Base-by-base conservation (phyloP, 2,329 filamentous ascomycete genomes). In the Pezizomycotina sp. region DNA sequence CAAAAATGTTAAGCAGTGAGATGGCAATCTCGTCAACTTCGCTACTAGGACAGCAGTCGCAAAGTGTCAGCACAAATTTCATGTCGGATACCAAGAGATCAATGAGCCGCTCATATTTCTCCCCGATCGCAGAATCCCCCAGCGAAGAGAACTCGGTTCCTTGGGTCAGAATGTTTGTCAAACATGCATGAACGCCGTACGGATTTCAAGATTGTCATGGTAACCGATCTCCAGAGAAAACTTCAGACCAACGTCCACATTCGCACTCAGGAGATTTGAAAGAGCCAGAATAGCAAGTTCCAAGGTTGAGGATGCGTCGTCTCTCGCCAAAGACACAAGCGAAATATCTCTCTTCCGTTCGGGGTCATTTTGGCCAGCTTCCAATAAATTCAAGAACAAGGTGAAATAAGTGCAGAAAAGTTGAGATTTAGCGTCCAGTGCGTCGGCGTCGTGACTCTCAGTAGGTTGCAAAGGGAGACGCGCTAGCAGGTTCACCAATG, bases 381-480 rank as follows among this genome's bases (percentile, higher is more conserved):
- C 49, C 7, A 78, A 59, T 4, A 78, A 58, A 1, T 71, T 74
- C 13, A 78, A 58, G 49, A 78, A 77, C 5, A 71, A 63, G 44
- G 74, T 77, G 56, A 78, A 77, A 52, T 78, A 78, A 5, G 67
- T 71, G 43, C 75, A 71, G 50, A 78, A 78, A 66, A 77, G 72
- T 49, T 77, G 69, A 1, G 70, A 74, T 51, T 77, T 77, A 34
- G 74, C 62, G 53, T 77, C 74, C 46, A 71, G 75, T 34, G 69
- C 71, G 27, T 71, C 69, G 1, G 69, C 71, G 55, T 78, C 74
- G 8, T 64, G 71, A 4, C 68, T 69, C 34, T 77, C 73, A 1
- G 65, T 65, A 1, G 73, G 71, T 46, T 77, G 74, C 9, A 78
- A 58, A 10, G 74, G 73, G 4, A 78, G 59, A 7, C 73, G 68